A percentile compares a stretch with the other conserved stretches of the same genome.
Conservation (phyloP, 1,139 yeast genomes). For the Zygosaccharomyces pseudobailii region DNA sequence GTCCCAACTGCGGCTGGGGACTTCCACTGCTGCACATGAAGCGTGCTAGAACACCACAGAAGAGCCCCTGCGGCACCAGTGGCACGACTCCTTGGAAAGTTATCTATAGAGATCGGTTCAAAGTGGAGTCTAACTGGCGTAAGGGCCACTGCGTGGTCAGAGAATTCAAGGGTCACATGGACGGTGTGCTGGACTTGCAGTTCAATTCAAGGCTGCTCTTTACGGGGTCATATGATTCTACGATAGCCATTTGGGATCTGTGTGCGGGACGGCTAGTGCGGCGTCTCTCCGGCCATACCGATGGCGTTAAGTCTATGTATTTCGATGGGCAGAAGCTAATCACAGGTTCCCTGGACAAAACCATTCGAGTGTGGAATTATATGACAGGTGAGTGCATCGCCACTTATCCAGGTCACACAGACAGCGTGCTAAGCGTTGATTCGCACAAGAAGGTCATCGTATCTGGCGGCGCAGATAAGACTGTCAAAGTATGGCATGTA, state of each 20-base stretch:
- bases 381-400: slow-evolving; percentile 91
- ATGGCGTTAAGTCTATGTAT: slow-evolving; percentile 76
- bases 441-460: slow-evolving; percentile 75
- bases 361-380: slow-evolving; percentile 94
- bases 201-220: slow-evolving; percentile 72
- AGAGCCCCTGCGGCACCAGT: slow-evolving; percentile 9
- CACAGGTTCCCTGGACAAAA: slow-evolving; percentile 86
- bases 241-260: slow-evolving; percentile 85
- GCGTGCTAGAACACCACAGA: slow-evolving; percentile 44
- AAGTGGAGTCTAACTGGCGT: slow-evolving; percentile 92
- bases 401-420: slow-evolving; percentile 89
- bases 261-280: slow-evolving; percentile 73
- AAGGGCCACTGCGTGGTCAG: slow-evolving; percentile 64
- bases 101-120: slow-evolving; percentile 84
- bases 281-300: slow-evolving; percentile 74
- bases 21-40: slow-evolving; percentile 85
- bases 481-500: slow-evolving; percentile 95
- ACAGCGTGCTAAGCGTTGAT: slow-evolving; percentile 71
- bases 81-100: slow-evolving; percentile 82
- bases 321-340: slow-evolving; percentile 87
- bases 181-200: slow-evolving; percentile 82
- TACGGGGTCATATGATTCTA: slow-evolving; percentile 88
- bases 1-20: slow-evolving; percentile 99
- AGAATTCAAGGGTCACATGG: slow-evolving; percentile 77
- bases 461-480: slow-evolving; percentile 87